phyloP scores from a whole-genome alignment of 805 yeast genomes.

The Kazachstania bromeliacearum region DNA sequence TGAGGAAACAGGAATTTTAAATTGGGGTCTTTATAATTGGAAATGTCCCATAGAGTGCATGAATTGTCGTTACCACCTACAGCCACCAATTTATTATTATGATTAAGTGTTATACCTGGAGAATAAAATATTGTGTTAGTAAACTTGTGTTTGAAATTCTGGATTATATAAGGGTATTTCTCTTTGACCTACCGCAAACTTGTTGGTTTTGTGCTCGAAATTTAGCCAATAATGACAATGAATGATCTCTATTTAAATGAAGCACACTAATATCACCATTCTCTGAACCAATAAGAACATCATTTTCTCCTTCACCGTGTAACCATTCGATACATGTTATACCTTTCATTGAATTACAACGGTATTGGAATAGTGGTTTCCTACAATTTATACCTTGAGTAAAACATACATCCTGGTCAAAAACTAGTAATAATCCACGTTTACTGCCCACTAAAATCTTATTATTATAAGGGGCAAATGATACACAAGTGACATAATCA shows the following conservation, averaged over 20 bases:
- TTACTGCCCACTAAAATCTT: conserved; percentile 48
- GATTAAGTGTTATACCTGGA: conserved; percentile 48
- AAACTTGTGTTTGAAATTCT: conserved; percentile 1
- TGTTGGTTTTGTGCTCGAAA: conserved; percentile 47
- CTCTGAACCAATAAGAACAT: conserved; percentile 58
- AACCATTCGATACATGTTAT: conserved; percentile 58
- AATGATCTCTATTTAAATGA: conserved; percentile 17
- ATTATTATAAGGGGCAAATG: conserved; percentile 41
- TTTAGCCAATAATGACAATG: conserved; percentile 17
- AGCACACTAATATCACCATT: conserved; percentile 46
- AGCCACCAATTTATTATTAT: conserved; percentile 48
- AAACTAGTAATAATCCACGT: conserved; percentile 43
- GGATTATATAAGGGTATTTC: conserved; percentile 4
- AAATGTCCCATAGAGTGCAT: conserved; percentile 68
- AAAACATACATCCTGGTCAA: conserved; percentile 30
- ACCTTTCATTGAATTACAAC: conserved; percentile 30
- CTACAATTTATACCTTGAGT: conserved; percentile 3
- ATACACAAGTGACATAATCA: conserved; percentile 46
- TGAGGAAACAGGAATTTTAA: conserved; percentile 49
- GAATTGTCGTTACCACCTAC: conserved; percentile 80
- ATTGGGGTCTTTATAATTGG: conserved; percentile 33
- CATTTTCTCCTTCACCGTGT: conserved; percentile 12
- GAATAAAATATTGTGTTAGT: conserved; percentile 1
- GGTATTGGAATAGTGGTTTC: conserved; percentile 14
- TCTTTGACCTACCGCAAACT: conserved; percentile 41